phyloP scores from a whole-genome alignment of 1,284 basidiomycete species.

The Malassezia globosa region DNA sequence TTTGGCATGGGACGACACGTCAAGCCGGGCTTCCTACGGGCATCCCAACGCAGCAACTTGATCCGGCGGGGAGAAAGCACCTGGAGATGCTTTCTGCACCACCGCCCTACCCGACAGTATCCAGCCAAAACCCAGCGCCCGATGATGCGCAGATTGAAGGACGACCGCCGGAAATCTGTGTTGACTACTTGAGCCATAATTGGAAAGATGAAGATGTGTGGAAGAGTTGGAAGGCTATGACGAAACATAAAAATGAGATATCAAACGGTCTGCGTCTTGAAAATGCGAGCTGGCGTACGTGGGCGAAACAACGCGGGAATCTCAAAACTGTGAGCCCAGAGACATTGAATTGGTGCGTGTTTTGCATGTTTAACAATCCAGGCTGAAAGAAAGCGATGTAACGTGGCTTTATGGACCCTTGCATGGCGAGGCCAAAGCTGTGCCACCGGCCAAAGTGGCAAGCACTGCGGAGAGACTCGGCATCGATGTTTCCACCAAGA shows the following conservation, averaged over 20 bases:
- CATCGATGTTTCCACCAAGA: constrained; percentile 41
- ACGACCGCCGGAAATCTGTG: constrained; percentile 53
- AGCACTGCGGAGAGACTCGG: constrained; percentile 53
- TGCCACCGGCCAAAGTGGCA: constrained; percentile 52
- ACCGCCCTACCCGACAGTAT: constrained; percentile 40
- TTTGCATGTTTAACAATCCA: constrained; percentile 46
- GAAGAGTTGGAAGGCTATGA: constrained; percentile 97
- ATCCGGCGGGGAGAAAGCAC: neutral
- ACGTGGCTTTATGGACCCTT: constrained; percentile 98
- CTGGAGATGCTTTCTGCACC: constrained; percentile 44
- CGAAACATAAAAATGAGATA: constrained; percentile 94
- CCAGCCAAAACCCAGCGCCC: constrained; percentile 35
- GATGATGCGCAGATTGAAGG: constrained; percentile 45
- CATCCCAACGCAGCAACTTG: too few relatives aligned
- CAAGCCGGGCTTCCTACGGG: too few relatives aligned
- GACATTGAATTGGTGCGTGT: constrained; percentile 85
- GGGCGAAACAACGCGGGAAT: constrained; percentile 98
- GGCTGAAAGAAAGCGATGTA: constrained; percentile 97
- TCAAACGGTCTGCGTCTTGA: constrained; percentile 87
- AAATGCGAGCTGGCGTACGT: constrained; percentile 95
- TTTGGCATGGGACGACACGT: too few relatives aligned
- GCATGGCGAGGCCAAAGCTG: constrained; percentile 57
- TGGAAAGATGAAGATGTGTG: constrained; percentile 98
- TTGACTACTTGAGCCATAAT: constrained; percentile 69
- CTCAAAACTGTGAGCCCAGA: constrained; percentile 90